Evolutionary conservation across 805 yeast species (phyloP).

Genomic region (Yarrowia keelungensis): DNA sequence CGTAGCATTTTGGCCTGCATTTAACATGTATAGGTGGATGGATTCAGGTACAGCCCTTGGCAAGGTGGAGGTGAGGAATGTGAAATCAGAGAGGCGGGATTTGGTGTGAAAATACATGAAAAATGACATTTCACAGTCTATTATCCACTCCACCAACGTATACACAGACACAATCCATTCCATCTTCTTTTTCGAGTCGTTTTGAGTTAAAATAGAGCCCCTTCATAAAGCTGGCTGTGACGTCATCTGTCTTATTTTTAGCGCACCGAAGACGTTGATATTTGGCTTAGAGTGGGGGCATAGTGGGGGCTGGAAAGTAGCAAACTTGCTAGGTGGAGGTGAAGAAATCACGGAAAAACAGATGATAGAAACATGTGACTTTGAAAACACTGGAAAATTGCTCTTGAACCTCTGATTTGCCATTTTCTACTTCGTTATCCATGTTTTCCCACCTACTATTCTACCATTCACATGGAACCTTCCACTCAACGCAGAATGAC

Average conservation of each 20-base stretch:
- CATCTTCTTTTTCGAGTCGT: background rate
- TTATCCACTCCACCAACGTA: no score
- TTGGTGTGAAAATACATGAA: no score
- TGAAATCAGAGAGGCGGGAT: no score
- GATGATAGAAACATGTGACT: no score
- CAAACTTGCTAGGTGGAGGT: background rate
- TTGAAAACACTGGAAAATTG: no score
- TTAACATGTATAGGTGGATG: background rate
- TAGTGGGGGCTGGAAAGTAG: conserved; percentile 1
- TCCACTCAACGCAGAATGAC: conserved; percentile 1
- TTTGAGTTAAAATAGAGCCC: background rate
- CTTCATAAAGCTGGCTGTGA: background rate
- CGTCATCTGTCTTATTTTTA: conserved; percentile 10
- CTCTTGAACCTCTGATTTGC: no score
- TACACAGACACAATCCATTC: no score
- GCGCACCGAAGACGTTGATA: background rate
- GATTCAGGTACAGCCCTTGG: conserved; percentile 7
- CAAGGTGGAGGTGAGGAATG: no score
- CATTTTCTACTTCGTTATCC: no score
- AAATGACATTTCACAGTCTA: no score
- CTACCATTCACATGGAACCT: background rate
- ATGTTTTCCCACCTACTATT: no score
- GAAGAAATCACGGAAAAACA: no score
- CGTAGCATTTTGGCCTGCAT: conserved; percentile 17
- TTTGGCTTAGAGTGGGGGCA: background rate